These are phyloP conservation scores for Sonneratia alba DNA, from an alignment of 345 rosid species.

Conservation along the genomic window DNA sequence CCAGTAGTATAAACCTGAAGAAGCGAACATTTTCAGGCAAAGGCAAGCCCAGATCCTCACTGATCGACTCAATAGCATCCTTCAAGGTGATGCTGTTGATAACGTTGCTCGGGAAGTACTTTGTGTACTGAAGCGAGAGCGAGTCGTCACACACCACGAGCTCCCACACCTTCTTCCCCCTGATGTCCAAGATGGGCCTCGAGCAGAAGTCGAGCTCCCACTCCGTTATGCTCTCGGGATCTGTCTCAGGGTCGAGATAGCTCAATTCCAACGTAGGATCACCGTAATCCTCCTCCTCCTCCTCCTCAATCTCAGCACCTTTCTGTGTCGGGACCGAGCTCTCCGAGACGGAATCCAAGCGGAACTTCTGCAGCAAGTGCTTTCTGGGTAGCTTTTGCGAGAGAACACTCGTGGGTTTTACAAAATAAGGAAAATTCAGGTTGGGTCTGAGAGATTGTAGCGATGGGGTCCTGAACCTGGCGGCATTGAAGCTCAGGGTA, in stretches of 20 bases:
- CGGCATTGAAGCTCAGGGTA: constrained; percentile 59
- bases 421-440: constrained; percentile 23
- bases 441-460: constrained; percentile 23
- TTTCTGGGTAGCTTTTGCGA: constrained; percentile 13
- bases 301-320: constrained; percentile 24
- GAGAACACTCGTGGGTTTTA: constrained; percentile 26
- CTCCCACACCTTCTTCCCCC: constrained; percentile 96
- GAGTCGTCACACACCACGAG: constrained; percentile 85
- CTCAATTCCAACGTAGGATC: constrained; percentile 75
- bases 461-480: constrained; percentile 37
- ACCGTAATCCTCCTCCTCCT: constrained; percentile 27
- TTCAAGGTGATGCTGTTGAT: constrained; percentile 83
- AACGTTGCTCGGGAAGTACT: constrained; percentile 82
- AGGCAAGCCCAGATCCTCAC: constrained; percentile 65
- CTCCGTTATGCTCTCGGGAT: constrained; percentile 58
- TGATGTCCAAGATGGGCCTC: constrained; percentile 73
- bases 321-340: constrained; percentile 48
- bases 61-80: constrained; percentile 56
- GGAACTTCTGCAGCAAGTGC: constrained; percentile 22
- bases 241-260: constrained; percentile 70
- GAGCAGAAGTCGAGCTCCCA: constrained; percentile 98
- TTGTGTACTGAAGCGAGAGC: constrained; percentile 76
- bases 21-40: constrained; percentile 68
- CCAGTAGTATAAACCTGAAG: constrained; percentile 45
- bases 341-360: constrained; percentile 27